phyloP scores from a whole-genome alignment of 164 flowering plant genomes.

The Stephania japonica region DNA sequence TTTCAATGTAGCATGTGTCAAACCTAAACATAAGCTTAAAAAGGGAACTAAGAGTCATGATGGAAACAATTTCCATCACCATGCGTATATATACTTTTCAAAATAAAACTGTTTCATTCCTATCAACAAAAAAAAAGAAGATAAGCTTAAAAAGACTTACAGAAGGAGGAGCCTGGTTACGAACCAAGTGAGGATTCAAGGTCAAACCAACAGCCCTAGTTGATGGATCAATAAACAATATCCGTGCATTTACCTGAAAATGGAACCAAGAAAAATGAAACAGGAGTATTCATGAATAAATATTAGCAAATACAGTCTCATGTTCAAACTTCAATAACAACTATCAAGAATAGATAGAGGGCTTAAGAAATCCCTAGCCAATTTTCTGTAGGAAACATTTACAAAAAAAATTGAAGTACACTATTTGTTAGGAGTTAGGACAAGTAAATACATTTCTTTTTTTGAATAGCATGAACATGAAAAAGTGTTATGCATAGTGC shows the following conservation, averaged over 20 bases:
- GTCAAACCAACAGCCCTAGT: conserved; percentile 96
- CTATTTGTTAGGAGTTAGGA: background rate
- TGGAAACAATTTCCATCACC: too few relatives aligned
- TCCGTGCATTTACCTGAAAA: conserved; percentile 79
- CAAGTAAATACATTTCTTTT: background rate
- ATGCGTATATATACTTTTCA: too few relatives aligned
- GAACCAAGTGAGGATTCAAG: conserved; percentile 75
- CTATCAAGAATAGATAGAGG: too few relatives aligned
- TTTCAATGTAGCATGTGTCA: too few relatives aligned
- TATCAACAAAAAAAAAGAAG: too few relatives aligned
- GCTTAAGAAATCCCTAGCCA: too few relatives aligned
- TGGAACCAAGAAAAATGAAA: background rate
- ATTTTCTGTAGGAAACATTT: background rate
- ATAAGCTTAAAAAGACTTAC: conserved; percentile 39
- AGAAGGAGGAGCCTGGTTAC: conserved; percentile 65
- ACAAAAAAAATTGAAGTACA: background rate
- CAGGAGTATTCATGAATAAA: too few relatives aligned
- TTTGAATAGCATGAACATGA: background rate
- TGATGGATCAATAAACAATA: conserved; percentile 85
- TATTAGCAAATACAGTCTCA: too few relatives aligned
- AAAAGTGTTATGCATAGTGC: background rate
- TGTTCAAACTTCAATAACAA: too few relatives aligned
- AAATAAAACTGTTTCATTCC: too few relatives aligned
- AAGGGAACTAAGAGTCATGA: too few relatives aligned
- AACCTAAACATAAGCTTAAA: too few relatives aligned